Evolutionary conservation across 2,329 filamentous ascomycete genomes (phyloP).

Genomic region (Xylariaceae sp.): DNA sequence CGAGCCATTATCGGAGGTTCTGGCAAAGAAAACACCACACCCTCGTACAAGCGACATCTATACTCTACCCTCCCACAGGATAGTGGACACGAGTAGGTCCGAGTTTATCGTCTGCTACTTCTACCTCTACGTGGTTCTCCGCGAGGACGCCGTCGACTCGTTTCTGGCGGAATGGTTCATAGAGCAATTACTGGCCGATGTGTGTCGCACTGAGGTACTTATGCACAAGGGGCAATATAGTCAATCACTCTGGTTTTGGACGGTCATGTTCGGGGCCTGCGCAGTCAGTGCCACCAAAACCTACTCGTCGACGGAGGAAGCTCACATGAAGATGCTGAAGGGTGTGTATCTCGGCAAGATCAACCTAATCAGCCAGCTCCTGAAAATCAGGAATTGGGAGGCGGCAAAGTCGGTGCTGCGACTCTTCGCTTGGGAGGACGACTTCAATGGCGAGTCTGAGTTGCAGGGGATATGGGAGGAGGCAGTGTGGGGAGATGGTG

Average conservation of each 20-base stretch:
- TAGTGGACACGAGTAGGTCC: slow-evolving; percentile 37
- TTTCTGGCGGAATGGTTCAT: slow-evolving; percentile 42
- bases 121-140: slow-evolving; percentile 42
- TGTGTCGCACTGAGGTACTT: slow-evolving; percentile 36
- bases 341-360: slow-evolving; percentile 39
- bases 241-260: slow-evolving; percentile 42
- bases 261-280: slow-evolving; percentile 41
- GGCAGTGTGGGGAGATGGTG: slow-evolving; percentile 31
- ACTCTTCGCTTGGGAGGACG: slow-evolving; percentile 38
- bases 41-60: slow-evolving; percentile 15
- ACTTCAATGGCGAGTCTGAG: slow-evolving; percentile 37
- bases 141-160: slow-evolving; percentile 37
- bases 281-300: slow-evolving; percentile 36
- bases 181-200: slow-evolving; percentile 41
- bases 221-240: slow-evolving; percentile 39
- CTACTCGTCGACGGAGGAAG: slow-evolving; percentile 33
- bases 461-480: slow-evolving; percentile 39
- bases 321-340: slow-evolving; percentile 36
- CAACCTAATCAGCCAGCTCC: slow-evolving; percentile 34
- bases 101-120: slow-evolving; percentile 44
- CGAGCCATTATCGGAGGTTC: slow-evolving; percentile 26
- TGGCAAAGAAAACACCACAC: slow-evolving; percentile 26
- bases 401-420: slow-evolving; percentile 34
- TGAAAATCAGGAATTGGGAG: slow-evolving; percentile 37
- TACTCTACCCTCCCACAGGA: slow-evolving; percentile 11